A percentile compares a stretch with the other conserved stretches of the same genome.
Evolutionary conservation across 257 asterid species (phyloP).

Genomic region (Solanum pinnatisectum): DNA sequence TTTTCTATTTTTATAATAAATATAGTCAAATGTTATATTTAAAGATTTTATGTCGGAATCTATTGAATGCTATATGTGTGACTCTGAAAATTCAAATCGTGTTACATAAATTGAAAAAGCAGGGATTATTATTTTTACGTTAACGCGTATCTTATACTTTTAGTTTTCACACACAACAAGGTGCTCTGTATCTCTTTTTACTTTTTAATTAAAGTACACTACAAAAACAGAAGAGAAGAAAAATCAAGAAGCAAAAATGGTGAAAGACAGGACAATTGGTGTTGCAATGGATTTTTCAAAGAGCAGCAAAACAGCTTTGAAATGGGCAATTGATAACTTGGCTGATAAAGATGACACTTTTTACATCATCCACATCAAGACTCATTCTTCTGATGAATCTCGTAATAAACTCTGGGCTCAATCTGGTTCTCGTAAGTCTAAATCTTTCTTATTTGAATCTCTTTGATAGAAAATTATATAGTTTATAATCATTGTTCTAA

Average conservation of each 20-base stretch:
- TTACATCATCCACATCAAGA: constrained; percentile 45
- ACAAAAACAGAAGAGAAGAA: not conserved
- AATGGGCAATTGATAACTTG: constrained; percentile 74
- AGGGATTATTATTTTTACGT: not conserved
- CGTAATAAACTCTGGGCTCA: constrained; percentile 45
- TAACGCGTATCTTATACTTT: not conserved
- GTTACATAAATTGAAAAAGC: too few relatives aligned
- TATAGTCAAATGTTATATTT: too few relatives aligned
- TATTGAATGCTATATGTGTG: not conserved
- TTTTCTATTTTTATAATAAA: too few relatives aligned
- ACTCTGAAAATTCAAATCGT: not conserved
- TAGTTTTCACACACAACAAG: constrained; percentile 4
- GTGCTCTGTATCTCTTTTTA: not conserved
- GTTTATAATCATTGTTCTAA: too few relatives aligned
- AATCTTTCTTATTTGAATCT: not conserved
- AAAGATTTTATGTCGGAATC: too few relatives aligned
- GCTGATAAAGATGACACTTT: constrained; percentile 71
- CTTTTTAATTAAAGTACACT: not conserved
- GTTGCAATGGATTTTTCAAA: constrained; percentile 89
- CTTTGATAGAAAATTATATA: too few relatives aligned
- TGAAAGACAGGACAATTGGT: constrained; percentile 63
- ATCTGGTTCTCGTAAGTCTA: constrained; percentile 64
- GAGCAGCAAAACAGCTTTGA: constrained; percentile 72
- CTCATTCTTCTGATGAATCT: constrained; percentile 29
- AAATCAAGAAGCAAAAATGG: constrained; percentile 23